Base-by-base conservation (phyloP, 1,284 basidiomycete genomes). In the Pseudozyma pruni region DNA sequence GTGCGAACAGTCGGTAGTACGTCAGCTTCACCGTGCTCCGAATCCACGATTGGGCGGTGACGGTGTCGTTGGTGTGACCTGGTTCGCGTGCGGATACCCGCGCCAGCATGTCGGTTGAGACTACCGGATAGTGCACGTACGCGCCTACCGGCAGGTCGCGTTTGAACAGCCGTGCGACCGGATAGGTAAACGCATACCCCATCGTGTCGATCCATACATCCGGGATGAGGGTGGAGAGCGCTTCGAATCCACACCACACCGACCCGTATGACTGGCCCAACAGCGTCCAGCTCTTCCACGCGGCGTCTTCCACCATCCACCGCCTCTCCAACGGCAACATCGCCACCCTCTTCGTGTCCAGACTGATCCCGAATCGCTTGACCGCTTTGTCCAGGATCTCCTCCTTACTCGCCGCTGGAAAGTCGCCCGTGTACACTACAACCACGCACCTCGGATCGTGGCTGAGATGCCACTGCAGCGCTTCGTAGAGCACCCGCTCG, bases 131-230 rank as follows among this genome's bases (percentile, higher is more conserved):
- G 83, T 99, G 96, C 4, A 94, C 89, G 79, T 98, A 98, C 20
- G 93, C 90, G 2, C 91, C 94, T 14, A 95, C 87, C 0, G 91
- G 89, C 19, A 92, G 85, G 10, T 85, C 83, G 4, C 86, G 85
- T 1, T 55, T 45, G 6, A 95, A 82, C 34, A 88, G 83, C 5
- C 87, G 85, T 3, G 93, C 89, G 13, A 91, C 84, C 3, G 90
- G 92, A 78, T 91, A 94, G 0, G 92, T 91, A 79, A 98, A 98
- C 0, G 93, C 93, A 78, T 96, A 97, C 22, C 96, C 95, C 94
- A 98, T 98, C 0, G 94, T 94, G 81, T 98, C 94, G 46, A 98
- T 90, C 83, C 90, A 98, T 10, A 96, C 85, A 83, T 98, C 93
- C 0, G 93, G 93, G 8, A 92, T 86, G 25, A 93, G 84, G 48